Percentiles rank a stretch among this genome's conserved stretches.
Conservation (phyloP, 192 early-diverging fungal genomes). For the Coemansia sp. region DNA sequence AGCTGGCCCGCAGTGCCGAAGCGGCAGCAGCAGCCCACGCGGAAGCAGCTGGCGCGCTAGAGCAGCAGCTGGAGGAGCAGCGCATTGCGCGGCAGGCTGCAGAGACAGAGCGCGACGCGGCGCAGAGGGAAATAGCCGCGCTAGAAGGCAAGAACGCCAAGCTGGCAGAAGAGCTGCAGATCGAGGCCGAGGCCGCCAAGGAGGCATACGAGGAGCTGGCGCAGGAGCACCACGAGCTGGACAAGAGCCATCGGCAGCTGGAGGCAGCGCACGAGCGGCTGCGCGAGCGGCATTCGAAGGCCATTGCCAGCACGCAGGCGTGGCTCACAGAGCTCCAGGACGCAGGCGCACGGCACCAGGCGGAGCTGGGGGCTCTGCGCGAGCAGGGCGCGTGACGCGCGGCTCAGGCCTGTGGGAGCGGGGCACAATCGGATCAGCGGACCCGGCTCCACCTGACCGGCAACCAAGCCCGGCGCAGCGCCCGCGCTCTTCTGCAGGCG, state of each 20-base stretch:
- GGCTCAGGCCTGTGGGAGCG: neutral
- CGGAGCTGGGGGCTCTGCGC: conserved; percentile 16
- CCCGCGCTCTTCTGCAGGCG: too few relatives aligned
- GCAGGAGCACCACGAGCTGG: conserved; percentile 42
- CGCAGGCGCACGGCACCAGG: conserved; percentile 24
- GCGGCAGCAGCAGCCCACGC: conserved; percentile 5
- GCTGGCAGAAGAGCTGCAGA: conserved; percentile 44
- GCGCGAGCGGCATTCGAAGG: conserved; percentile 20
- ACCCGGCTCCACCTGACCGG: conserved; percentile 6
- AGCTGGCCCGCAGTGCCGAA: conserved; percentile 9
- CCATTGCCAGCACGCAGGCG: conserved; percentile 51
- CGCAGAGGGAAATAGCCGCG: conserved; percentile 14
- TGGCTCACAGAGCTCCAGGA: conserved; percentile 49
- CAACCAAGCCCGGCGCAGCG: too few relatives aligned
- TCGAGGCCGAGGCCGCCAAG: conserved; percentile 44
- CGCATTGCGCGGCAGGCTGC: conserved; percentile 10
- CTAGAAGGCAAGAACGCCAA: conserved; percentile 27
- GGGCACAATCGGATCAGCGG: conserved; percentile 10
- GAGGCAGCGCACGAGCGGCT: conserved; percentile 20
- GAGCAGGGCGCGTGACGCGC: conserved; percentile 9
- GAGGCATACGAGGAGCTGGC: conserved; percentile 46
- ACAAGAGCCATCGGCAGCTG: conserved; percentile 20
- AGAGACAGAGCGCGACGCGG: conserved; percentile 11
- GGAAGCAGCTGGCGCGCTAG: conserved; percentile 8
- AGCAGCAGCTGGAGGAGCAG: conserved; percentile 18